phyloP scores from a whole-genome alignment of 495 filamentous ascomycete genomes.

The Penicillium antarcticum region DNA sequence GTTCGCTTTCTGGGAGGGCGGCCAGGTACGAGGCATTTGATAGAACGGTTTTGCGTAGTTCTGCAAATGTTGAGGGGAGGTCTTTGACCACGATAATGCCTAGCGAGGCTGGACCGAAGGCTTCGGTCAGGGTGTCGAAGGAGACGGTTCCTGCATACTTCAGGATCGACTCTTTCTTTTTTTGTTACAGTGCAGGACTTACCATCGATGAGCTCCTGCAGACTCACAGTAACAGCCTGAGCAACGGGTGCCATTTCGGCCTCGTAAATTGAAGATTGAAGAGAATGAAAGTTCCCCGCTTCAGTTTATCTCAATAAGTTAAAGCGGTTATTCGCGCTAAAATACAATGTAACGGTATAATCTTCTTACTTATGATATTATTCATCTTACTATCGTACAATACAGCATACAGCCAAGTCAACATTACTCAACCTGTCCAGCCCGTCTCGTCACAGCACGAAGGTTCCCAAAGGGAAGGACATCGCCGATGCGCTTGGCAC shows the following conservation, averaged over 20 bases:
- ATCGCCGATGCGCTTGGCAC: slow-evolving; percentile 71
- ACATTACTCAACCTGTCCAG: slow-evolving; percentile 44
- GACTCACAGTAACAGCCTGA: slow-evolving; percentile 52
- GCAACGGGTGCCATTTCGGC: slow-evolving; percentile 19
- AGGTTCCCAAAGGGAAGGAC: slow-evolving; percentile 85
- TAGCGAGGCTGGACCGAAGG: slow-evolving; percentile 87
- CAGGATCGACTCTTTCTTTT: not conserved
- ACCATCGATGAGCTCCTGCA: slow-evolving; percentile 47
- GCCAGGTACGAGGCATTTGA: slow-evolving; percentile 88
- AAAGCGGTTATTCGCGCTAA: slow-evolving; percentile 9
- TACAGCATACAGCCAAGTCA: slow-evolving; percentile 49
- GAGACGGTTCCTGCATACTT: slow-evolving; percentile 60
- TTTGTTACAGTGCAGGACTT: not conserved
- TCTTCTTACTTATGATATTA: too few relatives aligned
- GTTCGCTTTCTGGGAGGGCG: slow-evolving; percentile 67
- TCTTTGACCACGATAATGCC: slow-evolving; percentile 91
- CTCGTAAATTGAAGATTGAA: slow-evolving; percentile 10
- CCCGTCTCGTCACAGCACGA: slow-evolving; percentile 42
- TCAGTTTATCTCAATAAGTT: slow-evolving; percentile 2
- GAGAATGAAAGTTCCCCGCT: slow-evolving; percentile 19
- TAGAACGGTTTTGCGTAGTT: slow-evolving; percentile 68
- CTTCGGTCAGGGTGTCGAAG: slow-evolving; percentile 70
- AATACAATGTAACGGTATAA: too few relatives aligned
- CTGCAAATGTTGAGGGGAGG: slow-evolving; percentile 65
- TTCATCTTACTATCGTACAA: slow-evolving; percentile 7